These are phyloP conservation scores for Lanzia echinophila DNA, from an alignment of 2,329 filamentous ascomycete genomes.

Conservation along the genomic window DNA sequence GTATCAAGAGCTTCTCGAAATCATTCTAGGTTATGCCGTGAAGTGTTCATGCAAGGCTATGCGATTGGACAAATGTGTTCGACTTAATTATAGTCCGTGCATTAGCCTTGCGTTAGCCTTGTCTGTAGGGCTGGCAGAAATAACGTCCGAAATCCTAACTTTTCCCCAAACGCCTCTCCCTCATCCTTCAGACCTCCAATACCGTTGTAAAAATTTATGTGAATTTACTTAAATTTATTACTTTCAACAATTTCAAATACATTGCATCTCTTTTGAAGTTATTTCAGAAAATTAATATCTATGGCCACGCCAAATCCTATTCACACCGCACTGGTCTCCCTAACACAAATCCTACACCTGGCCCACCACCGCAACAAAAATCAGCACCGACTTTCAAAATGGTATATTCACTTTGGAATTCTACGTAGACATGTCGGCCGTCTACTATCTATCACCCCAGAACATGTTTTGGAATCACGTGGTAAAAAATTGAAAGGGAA, in stretches of 20 bases:
- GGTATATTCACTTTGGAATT: constrained; percentile 71
- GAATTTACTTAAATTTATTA: too few relatives aligned
- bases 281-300: not conserved
- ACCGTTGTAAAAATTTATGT: too few relatives aligned
- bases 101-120: not conserved
- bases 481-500: constrained; percentile 5
- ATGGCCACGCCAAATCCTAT: not conserved
- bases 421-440: constrained; percentile 60
- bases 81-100: not conserved
- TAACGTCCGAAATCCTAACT: not conserved
- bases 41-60: not conserved
- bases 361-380: constrained; percentile 83
- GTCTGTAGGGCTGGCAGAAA: not conserved
- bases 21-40: too few relatives aligned
- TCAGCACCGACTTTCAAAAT: constrained; percentile 74
- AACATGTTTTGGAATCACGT: constrained; percentile 2
- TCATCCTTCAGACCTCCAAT: too few relatives aligned
- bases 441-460: constrained; percentile 36
- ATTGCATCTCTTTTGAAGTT: too few relatives aligned
- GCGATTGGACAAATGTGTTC: not conserved
- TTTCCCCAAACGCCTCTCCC: too few relatives aligned
- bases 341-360: constrained; percentile 56
- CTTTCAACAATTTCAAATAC: too few relatives aligned
- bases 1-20: too few relatives aligned
- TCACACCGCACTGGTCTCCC: constrained; percentile 21